phyloP scores from a whole-genome alignment of 441 rosid genomes.

The California macrophylla region DNA sequence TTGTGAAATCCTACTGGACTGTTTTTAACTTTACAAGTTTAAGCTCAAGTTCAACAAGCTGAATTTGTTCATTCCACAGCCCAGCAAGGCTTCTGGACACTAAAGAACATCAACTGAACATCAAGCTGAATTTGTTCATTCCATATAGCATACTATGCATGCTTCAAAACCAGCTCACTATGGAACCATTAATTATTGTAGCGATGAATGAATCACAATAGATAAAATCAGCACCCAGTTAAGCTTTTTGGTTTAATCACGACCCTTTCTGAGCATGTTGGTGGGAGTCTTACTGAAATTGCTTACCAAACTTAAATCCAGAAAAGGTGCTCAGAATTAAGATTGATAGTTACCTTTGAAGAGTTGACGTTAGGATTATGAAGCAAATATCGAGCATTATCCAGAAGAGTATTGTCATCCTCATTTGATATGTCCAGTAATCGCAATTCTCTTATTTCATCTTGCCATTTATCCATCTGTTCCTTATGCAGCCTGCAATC shows the following conservation, averaged over 20 bases:
- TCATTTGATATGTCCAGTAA: slow-evolving; percentile 63
- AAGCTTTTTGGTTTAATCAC: not conserved
- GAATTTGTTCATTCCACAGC: not conserved
- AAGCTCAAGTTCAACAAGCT: not conserved
- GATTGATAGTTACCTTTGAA: not conserved
- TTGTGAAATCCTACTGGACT: too few relatives aligned
- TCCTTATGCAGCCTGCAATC: slow-evolving; percentile 65
- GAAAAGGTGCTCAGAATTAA: not conserved
- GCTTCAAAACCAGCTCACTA: not conserved
- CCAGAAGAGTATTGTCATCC: not conserved
- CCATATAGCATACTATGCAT: not conserved
- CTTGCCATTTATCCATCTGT: slow-evolving; percentile 79
- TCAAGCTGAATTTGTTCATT: too few relatives aligned
- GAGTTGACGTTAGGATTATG: slow-evolving; percentile 26
- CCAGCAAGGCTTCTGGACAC: not conserved
- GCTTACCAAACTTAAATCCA: not conserved
- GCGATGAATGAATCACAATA: not conserved
- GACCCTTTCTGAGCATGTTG: not conserved
- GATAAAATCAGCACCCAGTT: not conserved
- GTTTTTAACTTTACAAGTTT: not conserved
- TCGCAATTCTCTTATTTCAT: slow-evolving; percentile 65
- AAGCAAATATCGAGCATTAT: slow-evolving; percentile 24
- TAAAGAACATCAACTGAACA: not conserved
- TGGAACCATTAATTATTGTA: not conserved
- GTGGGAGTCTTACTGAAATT: not conserved